Evolutionary conservation across 495 filamentous ascomycete genomes (phyloP).

Genomic region (Clohesyomyces aquaticus): DNA sequence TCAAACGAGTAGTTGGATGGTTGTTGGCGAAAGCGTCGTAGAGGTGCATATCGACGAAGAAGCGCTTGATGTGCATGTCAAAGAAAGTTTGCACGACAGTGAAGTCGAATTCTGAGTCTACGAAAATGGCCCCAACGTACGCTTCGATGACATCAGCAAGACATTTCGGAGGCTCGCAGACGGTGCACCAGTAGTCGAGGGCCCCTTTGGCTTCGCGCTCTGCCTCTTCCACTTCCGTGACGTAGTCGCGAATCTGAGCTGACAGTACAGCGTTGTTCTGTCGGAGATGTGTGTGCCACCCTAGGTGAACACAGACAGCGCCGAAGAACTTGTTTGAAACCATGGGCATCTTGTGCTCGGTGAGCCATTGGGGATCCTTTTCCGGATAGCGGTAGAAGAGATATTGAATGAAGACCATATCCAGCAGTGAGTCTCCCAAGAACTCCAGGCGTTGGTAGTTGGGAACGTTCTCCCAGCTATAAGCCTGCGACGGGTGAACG

Average conservation of each 20-base stretch:
- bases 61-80: conserved; percentile 67
- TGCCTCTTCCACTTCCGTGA: conserved; percentile 65
- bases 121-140: conserved; percentile 87
- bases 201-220: conserved; percentile 57
- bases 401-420: conserved; percentile 82
- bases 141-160: conserved; percentile 89
- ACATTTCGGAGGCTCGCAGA: conserved; percentile 73
- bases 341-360: conserved; percentile 99
- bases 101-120: conserved; percentile 86
- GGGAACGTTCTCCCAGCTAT: conserved; percentile 74
- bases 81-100: conserved; percentile 76
- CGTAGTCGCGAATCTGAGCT: conserved; percentile 70
- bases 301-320: conserved; percentile 73
- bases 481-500: conserved; percentile 80
- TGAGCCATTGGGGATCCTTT: conserved; percentile 94
- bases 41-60: conserved; percentile 83
- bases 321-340: conserved; percentile 95
- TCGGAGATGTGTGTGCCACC: conserved; percentile 74
- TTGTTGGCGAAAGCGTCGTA: conserved; percentile 90
- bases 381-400: conserved; percentile 76
- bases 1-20: conserved; percentile 71
- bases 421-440: conserved; percentile 85
- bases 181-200: conserved; percentile 77
- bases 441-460: conserved; percentile 94
- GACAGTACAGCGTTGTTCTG: conserved; percentile 62